These are phyloP conservation scores for Lentinus polychrous DNA, from an alignment of 1,284 basidiomycete genomes.

Conservation along the genomic window DNA sequence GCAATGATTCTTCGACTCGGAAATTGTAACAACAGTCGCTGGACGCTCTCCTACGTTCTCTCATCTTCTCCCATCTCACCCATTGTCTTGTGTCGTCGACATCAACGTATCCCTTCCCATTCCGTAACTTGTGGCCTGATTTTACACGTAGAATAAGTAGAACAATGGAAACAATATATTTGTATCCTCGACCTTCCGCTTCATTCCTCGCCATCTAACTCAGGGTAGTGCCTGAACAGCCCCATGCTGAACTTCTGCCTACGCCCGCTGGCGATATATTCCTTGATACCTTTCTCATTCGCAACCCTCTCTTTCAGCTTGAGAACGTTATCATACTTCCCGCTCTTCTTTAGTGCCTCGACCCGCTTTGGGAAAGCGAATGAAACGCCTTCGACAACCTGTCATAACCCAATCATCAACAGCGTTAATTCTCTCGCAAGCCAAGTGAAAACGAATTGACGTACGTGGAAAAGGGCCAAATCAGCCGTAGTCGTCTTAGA, in stretches of 20 bases:
- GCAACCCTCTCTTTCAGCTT: slow-evolving; percentile 26
- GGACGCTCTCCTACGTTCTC: too few species aligned
- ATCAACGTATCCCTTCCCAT: too few species aligned
- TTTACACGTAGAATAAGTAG: too few species aligned
- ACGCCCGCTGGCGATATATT: slow-evolving; percentile 36
- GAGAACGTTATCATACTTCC: slow-evolving; percentile 28
- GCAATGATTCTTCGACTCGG: too few species aligned
- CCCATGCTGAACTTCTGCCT: slow-evolving; percentile 33
- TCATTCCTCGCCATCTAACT: slow-evolving; percentile 34
- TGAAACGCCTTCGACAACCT: slow-evolving; percentile 28
- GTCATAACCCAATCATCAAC: neutral
- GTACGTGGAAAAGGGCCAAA: slow-evolving; percentile 38
- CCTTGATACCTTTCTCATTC: slow-evolving; percentile 30
- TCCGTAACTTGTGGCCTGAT: too few species aligned
- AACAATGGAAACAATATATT: too few species aligned
- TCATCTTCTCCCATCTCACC: too few species aligned
- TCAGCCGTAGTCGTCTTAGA: slow-evolving; percentile 38
- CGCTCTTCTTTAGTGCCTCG: slow-evolving; percentile 20
- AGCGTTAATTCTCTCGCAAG: neutral
- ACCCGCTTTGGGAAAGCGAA: slow-evolving; percentile 42
- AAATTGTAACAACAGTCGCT: too few species aligned
- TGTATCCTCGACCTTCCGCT: too few species aligned
- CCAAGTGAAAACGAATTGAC: neutral
- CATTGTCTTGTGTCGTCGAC: too few species aligned
- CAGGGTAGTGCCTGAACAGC: slow-evolving; percentile 39